These are phyloP conservation scores for Phoma herbarum DNA, from an alignment of 2,329 filamentous ascomycete genomes.

Conservation along the genomic window DNA sequence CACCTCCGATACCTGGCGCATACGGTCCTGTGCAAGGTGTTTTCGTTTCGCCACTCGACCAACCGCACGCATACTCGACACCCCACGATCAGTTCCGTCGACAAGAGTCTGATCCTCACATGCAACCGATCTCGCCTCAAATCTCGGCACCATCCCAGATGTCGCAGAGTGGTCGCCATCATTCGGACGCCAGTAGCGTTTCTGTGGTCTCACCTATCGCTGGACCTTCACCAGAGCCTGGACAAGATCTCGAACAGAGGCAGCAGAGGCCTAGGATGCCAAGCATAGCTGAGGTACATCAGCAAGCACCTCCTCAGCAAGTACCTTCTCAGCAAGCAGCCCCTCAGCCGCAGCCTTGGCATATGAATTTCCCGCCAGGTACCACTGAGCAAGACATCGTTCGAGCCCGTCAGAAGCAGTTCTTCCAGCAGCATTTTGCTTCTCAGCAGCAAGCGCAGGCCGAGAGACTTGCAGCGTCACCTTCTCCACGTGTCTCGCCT, in stretches of 20 bases:
- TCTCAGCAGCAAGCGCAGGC: conserved; percentile 45
- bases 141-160: conserved; percentile 43
- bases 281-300: conserved; percentile 46
- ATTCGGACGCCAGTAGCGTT: conserved; percentile 41
- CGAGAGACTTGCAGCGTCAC: conserved; percentile 42
- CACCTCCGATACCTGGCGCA: conserved; percentile 48
- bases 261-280: conserved; percentile 45
- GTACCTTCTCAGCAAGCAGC: conserved; percentile 17
- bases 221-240: conserved; percentile 32
- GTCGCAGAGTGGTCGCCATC: conserved; percentile 32
- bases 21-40: conserved; percentile 46
- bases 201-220: conserved; percentile 46
- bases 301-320: conserved; percentile 28
- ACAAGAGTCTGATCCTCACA: conserved; percentile 41
- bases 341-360: conserved; percentile 40
- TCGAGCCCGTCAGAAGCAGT: conserved; percentile 47
- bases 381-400: conserved; percentile 50
- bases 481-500: conserved; percentile 40
- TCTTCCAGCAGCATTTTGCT: conserved; percentile 46
- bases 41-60: conserved; percentile 38
- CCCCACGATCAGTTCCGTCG: conserved; percentile 27
- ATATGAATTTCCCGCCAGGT: conserved; percentile 46
- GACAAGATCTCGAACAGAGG: conserved; percentile 27
- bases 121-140: conserved; percentile 46
- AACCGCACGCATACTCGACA: conserved; percentile 25